Conservation (phyloP, 495 filamentous ascomycete species). For the Bryoglossum gracile region DNA sequence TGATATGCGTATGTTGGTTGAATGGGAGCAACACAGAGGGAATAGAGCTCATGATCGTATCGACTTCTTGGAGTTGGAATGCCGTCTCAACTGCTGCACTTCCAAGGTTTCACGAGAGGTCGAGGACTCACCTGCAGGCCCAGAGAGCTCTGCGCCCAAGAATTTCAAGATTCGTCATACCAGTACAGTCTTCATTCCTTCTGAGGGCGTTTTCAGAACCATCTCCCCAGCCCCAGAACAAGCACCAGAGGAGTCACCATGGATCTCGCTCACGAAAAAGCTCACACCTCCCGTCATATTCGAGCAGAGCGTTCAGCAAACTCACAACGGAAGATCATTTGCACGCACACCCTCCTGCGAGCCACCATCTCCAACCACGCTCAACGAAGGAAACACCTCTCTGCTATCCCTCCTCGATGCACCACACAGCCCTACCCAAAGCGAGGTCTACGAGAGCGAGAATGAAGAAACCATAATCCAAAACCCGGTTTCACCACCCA, state of each 20-base stretch:
- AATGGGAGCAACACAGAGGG: conserved; percentile 58
- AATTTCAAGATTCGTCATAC: neutral
- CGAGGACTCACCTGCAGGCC: neutral
- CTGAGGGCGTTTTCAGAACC: conserved; percentile 46
- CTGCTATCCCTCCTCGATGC: conserved; percentile 49
- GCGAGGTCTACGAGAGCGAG: neutral
- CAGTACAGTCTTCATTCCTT: conserved; percentile 35
- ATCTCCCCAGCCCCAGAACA: conserved; percentile 25
- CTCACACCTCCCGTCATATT: neutral
- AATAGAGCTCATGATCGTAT: conserved; percentile 62
- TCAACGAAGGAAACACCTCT: conserved; percentile 38
- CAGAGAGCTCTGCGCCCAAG: neutral
- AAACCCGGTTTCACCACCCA: conserved; percentile 25
- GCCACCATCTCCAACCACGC: conserved; percentile 39
- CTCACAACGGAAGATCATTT: conserved; percentile 16
- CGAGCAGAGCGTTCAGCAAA: neutral
- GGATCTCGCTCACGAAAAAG: conserved; percentile 21
- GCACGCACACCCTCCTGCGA: conserved; percentile 45
- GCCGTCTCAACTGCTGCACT: conserved; percentile 63
- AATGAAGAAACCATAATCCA: conserved; percentile 27
- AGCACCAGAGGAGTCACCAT: conserved; percentile 16
- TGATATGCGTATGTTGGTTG: conserved; percentile 52
- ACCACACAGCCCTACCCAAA: conserved; percentile 30
- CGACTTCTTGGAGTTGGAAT: conserved; percentile 78
- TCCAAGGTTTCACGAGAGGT: conserved; percentile 31